Evolutionary conservation across 495 filamentous ascomycete species (phyloP).

Genomic region (Lasiosphaeriaceae sp.): DNA sequence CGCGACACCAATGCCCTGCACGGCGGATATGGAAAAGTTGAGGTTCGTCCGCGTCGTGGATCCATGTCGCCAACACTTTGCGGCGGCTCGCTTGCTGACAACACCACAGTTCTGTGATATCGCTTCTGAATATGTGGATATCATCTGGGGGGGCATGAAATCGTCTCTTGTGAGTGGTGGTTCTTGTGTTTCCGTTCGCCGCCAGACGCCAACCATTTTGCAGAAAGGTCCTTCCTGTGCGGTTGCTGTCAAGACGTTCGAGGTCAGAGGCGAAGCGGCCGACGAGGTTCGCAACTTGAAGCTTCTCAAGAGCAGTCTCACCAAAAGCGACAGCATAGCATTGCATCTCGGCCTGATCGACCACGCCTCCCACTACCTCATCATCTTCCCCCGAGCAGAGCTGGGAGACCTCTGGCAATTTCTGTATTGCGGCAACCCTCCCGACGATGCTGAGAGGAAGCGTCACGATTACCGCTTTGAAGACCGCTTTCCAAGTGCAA

Average conservation of each 20-base stretch:
- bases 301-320: slow-evolving; percentile 4
- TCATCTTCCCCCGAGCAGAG: slow-evolving; percentile 6
- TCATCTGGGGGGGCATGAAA: too few species aligned
- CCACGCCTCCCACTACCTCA: background rate
- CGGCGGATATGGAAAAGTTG: background rate
- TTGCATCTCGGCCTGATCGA: slow-evolving; percentile 3
- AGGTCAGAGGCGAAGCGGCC: background rate
- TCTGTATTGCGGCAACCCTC: slow-evolving; percentile 1
- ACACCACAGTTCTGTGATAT: too few species aligned
- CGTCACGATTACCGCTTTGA: slow-evolving; percentile 2
- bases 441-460: background rate
- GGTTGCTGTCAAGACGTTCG: background rate
- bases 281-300: slow-evolving; percentile 2
- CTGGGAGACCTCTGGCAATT: slow-evolving; percentile 9
- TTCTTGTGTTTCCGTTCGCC: too few species aligned
- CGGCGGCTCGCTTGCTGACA: too few species aligned
- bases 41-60: too few species aligned
- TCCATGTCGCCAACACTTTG: too few species aligned
- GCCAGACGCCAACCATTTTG: background rate
- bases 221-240: background rate
- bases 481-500: background rate
- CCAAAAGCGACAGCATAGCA: background rate
- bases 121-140: too few species aligned
- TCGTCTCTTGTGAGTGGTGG: too few species aligned
- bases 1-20: background rate